Conservation (phyloP, 2,329 filamentous ascomycete genomes). For the Claviceps sp. region DNA sequence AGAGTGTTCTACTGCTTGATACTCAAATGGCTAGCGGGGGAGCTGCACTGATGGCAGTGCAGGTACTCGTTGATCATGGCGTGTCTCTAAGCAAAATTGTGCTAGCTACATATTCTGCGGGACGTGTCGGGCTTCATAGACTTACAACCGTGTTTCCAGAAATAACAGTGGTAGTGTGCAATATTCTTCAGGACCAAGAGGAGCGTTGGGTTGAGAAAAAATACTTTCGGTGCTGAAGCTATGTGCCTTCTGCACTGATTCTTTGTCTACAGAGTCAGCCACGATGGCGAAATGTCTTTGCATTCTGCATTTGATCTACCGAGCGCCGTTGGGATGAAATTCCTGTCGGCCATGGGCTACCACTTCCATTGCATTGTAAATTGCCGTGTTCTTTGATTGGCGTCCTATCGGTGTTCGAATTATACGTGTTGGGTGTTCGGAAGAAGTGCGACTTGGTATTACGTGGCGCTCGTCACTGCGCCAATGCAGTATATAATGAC, state of each 20-base stretch:
- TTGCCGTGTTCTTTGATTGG: neutral
- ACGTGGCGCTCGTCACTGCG: too few relatives aligned
- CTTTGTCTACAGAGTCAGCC: neutral
- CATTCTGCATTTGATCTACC: neutral
- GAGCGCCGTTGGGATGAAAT: too few relatives aligned
- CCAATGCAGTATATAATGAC: too few relatives aligned
- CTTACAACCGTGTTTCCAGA: constrained; percentile 80
- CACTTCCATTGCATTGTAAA: neutral
- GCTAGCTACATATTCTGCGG: constrained; percentile 84
- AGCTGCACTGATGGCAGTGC: constrained; percentile 78
- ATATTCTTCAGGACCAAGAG: constrained; percentile 69
- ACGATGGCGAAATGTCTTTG: neutral
- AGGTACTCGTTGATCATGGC: constrained; percentile 89
- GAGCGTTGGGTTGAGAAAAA: constrained; percentile 79
- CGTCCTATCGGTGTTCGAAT: too few relatives aligned
- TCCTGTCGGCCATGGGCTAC: neutral
- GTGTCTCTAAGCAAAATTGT: constrained; percentile 75
- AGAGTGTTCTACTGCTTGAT: constrained; percentile 76
- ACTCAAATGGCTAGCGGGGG: constrained; percentile 92
- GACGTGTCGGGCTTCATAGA: constrained; percentile 69
- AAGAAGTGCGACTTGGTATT: too few relatives aligned
- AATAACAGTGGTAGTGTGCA: constrained; percentile 74
- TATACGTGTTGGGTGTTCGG: too few relatives aligned
- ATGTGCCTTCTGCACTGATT: neutral
- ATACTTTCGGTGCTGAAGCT: constrained; percentile 68